These are phyloP conservation scores for Cynanchum wilfordii DNA, from an alignment of 257 asterid species.

Conservation along the genomic window DNA sequence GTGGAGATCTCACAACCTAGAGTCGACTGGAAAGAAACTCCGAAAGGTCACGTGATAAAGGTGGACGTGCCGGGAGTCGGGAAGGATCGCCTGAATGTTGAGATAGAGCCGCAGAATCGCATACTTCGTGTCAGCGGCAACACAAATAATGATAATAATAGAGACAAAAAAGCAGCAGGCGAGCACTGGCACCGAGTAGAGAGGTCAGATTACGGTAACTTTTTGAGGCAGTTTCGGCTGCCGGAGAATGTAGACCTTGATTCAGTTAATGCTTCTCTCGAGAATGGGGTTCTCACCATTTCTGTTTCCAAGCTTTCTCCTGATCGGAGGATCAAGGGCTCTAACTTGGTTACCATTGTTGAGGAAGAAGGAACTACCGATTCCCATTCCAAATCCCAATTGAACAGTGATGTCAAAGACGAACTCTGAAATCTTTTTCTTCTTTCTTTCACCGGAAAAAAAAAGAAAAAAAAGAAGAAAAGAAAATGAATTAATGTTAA, in stretches of 20 bases:
- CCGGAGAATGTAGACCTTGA: conserved; percentile 25
- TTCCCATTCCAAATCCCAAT: background rate
- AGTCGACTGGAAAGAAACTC: conserved; percentile 32
- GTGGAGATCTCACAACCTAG: background rate
- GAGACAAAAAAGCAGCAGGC: background rate
- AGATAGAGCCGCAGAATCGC: conserved; percentile 20
- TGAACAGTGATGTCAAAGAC: conserved; percentile 1
- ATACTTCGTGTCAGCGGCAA: conserved; percentile 22
- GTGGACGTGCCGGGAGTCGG: conserved; percentile 26
- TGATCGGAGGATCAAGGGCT: conserved; percentile 15
- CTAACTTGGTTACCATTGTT: conserved; percentile 18
- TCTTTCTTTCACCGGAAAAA: too few species aligned
- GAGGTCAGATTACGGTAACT: conserved; percentile 16
- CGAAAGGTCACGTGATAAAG: conserved; percentile 14
- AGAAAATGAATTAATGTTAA: too few species aligned
- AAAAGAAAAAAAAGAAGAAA: too few species aligned
- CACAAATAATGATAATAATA: conserved; percentile 14
- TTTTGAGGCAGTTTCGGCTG: conserved; percentile 29
- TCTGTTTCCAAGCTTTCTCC: conserved; percentile 22
- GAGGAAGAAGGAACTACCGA: background rate
- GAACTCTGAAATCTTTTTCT: conserved; percentile 11
- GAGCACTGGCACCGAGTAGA: conserved; percentile 26
- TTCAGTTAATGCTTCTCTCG: conserved; percentile 19
- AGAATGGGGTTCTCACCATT: conserved; percentile 26
- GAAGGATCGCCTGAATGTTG: conserved; percentile 23